Evolutionary conservation across 352 stramenopile species (phyloP).

Genomic region (Phytopythium litorale): DNA sequence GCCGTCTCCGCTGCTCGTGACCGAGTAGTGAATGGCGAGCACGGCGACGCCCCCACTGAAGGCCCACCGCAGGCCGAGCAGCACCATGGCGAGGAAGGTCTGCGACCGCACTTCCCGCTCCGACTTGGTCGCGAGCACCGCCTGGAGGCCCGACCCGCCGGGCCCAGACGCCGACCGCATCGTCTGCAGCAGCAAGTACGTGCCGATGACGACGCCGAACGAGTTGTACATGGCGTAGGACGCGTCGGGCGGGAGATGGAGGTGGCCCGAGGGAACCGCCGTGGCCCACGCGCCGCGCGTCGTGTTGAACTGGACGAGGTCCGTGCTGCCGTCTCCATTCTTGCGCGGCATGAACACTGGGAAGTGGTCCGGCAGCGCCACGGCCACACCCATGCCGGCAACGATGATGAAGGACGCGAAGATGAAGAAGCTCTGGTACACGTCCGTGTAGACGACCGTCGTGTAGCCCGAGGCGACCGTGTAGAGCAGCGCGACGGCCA

Average conservation of each 20-base stretch:
- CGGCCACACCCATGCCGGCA: slow-evolving; percentile 46
- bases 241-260: slow-evolving; percentile 36
- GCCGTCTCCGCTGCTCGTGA: slow-evolving; percentile 7
- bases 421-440: slow-evolving; percentile 83
- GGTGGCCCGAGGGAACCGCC: slow-evolving; percentile 25
- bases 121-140: slow-evolving; percentile 73
- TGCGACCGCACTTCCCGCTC: slow-evolving; percentile 76
- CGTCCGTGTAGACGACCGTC: slow-evolving; percentile 78
- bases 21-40: slow-evolving; percentile 67
- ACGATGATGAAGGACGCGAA: slow-evolving; percentile 74
- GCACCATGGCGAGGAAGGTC: slow-evolving; percentile 71
- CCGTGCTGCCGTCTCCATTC: slow-evolving; percentile 16
- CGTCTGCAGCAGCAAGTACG: slow-evolving; percentile 58
- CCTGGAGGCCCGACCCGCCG: slow-evolving; percentile 62
- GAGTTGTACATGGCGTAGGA: slow-evolving; percentile 80
- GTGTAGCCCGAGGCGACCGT: slow-evolving; percentile 69
- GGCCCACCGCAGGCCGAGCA: slow-evolving; percentile 67
- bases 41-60: slow-evolving; percentile 73
- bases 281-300: slow-evolving; percentile 48
- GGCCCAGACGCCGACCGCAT: slow-evolving; percentile 71
- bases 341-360: slow-evolving; percentile 55
- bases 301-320: slow-evolving; percentile 48
- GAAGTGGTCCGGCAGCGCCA: slow-evolving; percentile 49
- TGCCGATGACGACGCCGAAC: slow-evolving; percentile 46
- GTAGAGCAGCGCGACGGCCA: slow-evolving; percentile 65